A percentile compares a stretch with the other conserved stretches of the same genome.
These are phyloP conservation scores for Trichoderma lentiforme DNA, from an alignment of 2,329 filamentous ascomycete genomes.

Conservation along the genomic window DNA sequence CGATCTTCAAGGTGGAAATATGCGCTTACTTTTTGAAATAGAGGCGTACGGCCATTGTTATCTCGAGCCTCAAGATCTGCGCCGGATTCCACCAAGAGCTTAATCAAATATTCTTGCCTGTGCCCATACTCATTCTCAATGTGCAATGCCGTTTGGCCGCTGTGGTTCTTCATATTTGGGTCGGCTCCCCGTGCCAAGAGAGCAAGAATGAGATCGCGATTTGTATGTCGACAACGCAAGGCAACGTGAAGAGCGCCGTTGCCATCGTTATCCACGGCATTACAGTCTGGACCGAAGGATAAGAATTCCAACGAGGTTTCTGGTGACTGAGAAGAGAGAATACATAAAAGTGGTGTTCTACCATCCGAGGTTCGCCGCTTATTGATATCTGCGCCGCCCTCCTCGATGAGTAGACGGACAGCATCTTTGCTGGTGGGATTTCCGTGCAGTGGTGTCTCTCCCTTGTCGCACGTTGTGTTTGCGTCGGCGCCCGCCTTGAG, in stretches of 20 bases:
- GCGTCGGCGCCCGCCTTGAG: conserved; percentile 26
- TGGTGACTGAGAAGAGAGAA: background rate
- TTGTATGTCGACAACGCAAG: background rate
- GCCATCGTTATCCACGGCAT: conserved; percentile 20
- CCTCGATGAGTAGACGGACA: conserved; percentile 26
- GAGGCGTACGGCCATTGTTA: conserved; percentile 19
- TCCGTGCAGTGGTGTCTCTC: conserved; percentile 23
- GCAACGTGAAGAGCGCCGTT: conserved; percentile 24
- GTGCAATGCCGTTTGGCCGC: conserved; percentile 22
- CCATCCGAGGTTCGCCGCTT: conserved; percentile 18
- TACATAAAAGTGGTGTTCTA: conserved; percentile 24
- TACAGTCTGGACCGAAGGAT: conserved; percentile 20
- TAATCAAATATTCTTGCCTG: background rate
- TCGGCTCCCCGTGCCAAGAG: conserved; percentile 24
- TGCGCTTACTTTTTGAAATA: conserved; percentile 16
- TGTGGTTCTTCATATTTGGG: conserved; percentile 21
- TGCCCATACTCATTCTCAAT: background rate
- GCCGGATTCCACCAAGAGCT: conserved; percentile 21
- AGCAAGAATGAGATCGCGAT: background rate
- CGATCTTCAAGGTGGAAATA: background rate
- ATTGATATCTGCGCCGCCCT: conserved; percentile 26
- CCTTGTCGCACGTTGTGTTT: conserved; percentile 19
- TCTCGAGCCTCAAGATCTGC: conserved; percentile 24
- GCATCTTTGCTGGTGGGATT: conserved; percentile 6
- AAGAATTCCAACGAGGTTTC: background rate